Base-by-base conservation (phyloP, 305 asterid genomes). In the Petunia hybrid region DNA sequence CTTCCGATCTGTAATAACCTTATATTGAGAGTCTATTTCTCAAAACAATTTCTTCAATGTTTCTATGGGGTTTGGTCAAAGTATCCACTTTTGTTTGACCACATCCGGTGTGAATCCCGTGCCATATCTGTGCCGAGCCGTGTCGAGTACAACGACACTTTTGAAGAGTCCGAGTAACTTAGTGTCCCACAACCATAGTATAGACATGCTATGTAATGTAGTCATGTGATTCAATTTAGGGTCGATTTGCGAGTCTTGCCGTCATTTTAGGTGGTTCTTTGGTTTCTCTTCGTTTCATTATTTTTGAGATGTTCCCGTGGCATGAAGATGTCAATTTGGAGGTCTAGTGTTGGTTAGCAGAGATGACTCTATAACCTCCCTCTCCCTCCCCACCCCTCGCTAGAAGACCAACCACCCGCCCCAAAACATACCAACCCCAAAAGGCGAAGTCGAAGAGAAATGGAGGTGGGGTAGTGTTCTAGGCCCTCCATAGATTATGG, bases 341-440 rank as follows among this genome's bases (percentile, higher is more conserved):
- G 5, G 38, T 71, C 42, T 71, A 71, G 77, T 59, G 61, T 46
- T 46, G 61, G 77, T 71, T 9, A 1, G 60, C 0, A 0, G 38
- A 9, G 61, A 71, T 14, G 31, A 12, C 43, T 46, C 61, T 69
- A n/a, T 3, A 45, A 5, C 2, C n/a, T 22, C 31, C 31, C 31
- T 22, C 31, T 67, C 43, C 42, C 48, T 46, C 77, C 10, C 77
- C 77, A 70, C 8, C 9, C 77, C 65, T 65, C 73, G 48, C 59
- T 4, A 69, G 59, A 69, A 22, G 41, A 69, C 57, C 22, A 71
- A 46, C 22, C 61, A 69, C 59, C 60, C 41, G 39, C 42, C 60
- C 42, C 51, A 42, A 71, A 71, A 48, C 31, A 71, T 22, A 71
- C 13, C 77, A 71, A 35, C 45, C 77, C 77, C 45, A 71, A 71